phyloP scores from a whole-genome alignment of 257 asterid genomes.

The Rubia yunnanensis region DNA sequence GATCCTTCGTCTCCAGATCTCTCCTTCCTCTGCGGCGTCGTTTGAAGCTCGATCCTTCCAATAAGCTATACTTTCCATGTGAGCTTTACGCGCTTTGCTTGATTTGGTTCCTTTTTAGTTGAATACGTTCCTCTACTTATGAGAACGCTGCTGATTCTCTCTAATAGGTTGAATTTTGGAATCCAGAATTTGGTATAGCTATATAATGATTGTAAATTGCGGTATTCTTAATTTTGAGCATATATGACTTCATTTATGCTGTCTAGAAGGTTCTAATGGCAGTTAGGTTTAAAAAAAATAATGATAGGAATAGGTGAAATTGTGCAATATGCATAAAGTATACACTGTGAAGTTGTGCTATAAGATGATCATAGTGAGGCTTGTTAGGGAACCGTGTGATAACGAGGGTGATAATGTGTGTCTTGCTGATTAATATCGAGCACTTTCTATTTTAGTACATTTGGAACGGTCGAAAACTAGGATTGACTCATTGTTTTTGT shows the following conservation, averaged over 20 bases:
- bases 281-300: neutral
- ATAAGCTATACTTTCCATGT: constrained; percentile 86
- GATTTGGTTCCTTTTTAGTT: neutral
- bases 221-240: neutral
- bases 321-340: too few species aligned
- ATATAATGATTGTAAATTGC: neutral
- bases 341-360: neutral
- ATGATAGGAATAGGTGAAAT: neutral
- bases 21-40: constrained; percentile 80
- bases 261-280: neutral
- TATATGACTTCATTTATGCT: neutral
- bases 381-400: neutral
- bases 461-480: neutral
- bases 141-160: neutral
- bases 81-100: constrained; percentile 11
- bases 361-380: neutral
- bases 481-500: neutral
- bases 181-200: neutral
- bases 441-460: neutral
- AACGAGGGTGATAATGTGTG: neutral
- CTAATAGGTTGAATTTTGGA: neutral
- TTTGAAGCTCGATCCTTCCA: constrained; percentile 89
- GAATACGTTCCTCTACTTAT: neutral
- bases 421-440: too few species aligned
- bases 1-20: constrained; percentile 87